Evolutionary conservation across 2,329 filamentous ascomycete genomes (phyloP).

Genomic region (Cladophialophora exuberans): DNA sequence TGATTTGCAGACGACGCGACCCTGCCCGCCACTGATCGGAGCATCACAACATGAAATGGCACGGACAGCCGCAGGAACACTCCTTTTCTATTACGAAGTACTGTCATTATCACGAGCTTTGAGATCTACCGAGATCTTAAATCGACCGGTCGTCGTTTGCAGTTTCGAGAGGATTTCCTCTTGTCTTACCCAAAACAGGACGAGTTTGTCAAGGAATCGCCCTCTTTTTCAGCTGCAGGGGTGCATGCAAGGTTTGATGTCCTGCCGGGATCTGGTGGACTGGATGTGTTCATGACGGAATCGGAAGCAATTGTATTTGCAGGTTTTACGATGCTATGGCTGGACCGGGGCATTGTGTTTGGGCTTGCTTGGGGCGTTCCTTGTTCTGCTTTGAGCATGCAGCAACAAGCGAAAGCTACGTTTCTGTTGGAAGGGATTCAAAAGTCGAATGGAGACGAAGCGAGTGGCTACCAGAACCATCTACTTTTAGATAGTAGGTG

Average conservation of each 20-base stretch:
- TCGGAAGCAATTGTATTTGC: background rate
- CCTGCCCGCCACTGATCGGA: too few relatives aligned
- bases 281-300: background rate
- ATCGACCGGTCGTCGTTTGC: too few relatives aligned
- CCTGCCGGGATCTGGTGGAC: background rate
- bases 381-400: background rate
- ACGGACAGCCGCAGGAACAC: background rate
- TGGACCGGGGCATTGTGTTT: slow-evolving; percentile 11
- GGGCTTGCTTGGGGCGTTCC: background rate
- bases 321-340: slow-evolving; percentile 13
- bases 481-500: too few relatives aligned
- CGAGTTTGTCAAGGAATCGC: too few relatives aligned
- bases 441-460: background rate
- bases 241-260: background rate
- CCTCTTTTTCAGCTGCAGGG: too few relatives aligned
- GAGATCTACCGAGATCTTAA: background rate
- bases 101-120: background rate
- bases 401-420: background rate
- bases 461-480: too few relatives aligned
- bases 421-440: background rate
- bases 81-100: too few relatives aligned
- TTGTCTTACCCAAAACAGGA: too few relatives aligned
- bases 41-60: background rate
- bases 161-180: too few relatives aligned
- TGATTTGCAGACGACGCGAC: too few relatives aligned